Evolutionary conservation across 1,284 basidiomycete species (phyloP).

Genomic region (Ceratobasidium theobromae): DNA sequence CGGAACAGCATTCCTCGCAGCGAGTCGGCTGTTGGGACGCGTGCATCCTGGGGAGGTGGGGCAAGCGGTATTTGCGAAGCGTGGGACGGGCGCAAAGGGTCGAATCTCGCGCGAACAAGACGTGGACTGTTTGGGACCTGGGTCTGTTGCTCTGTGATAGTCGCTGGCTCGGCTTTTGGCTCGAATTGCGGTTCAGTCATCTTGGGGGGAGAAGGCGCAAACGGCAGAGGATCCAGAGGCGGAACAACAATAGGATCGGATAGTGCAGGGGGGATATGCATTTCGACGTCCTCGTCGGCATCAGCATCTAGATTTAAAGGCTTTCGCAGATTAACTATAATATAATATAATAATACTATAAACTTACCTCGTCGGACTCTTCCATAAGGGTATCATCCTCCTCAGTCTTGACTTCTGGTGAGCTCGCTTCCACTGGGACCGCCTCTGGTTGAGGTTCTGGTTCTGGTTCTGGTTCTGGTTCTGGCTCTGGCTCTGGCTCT

Average conservation of each 20-base stretch:
- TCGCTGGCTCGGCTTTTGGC: neutral
- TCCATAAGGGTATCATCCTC: neutral
- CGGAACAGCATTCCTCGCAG: constrained; percentile 7
- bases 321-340: neutral
- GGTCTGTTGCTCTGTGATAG: neutral
- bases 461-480: neutral
- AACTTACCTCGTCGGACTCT: neutral
- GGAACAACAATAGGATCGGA: neutral
- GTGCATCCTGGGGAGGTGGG: constrained; percentile 5
- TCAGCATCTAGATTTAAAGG: neutral
- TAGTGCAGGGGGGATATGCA: neutral
- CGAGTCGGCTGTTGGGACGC: neutral
- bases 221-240: constrained; percentile 10
- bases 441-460: neutral
- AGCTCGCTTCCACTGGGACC: neutral
- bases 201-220: constrained; percentile 4
- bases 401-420: constrained; percentile 17
- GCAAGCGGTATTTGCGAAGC: constrained; percentile 1
- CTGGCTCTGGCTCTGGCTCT: neutral
- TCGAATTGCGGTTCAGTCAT: neutral
- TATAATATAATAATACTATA: neutral
- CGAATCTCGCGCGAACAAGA: neutral
- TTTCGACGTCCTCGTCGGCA: neutral
- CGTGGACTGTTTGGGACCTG: neutral
- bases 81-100: neutral